Evolutionary conservation across 768 basidiomycete species (phyloP).

Genomic region (Antrodiella citrinella): DNA sequence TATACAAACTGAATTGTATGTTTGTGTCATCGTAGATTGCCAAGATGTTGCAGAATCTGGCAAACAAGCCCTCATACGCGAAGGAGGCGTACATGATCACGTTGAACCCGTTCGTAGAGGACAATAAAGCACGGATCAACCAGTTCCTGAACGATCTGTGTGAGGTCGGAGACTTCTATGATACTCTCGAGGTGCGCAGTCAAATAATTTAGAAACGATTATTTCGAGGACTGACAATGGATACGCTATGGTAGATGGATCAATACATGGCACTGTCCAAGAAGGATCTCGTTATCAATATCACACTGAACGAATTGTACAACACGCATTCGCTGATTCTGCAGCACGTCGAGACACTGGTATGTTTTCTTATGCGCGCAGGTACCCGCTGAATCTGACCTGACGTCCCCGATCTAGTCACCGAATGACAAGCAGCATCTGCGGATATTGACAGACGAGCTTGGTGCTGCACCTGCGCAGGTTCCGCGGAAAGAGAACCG

Average conservation of each 20-base stretch:
- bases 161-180: constrained; percentile 99
- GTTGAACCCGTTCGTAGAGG: constrained; percentile 97
- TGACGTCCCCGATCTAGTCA: too few species aligned
- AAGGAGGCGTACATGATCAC: constrained; percentile 99
- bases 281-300: constrained; percentile 97
- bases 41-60: constrained; percentile 99
- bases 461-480: constrained; percentile 87
- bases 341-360: constrained; percentile 92
- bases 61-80: constrained; percentile 96
- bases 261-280: constrained; percentile 99
- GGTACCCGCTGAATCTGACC: background rate
- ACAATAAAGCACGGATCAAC: constrained; percentile 97
- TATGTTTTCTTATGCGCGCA: constrained; percentile 32
- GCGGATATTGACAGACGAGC: constrained; percentile 92
- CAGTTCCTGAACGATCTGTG: constrained; percentile 94
- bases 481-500: constrained; percentile 98
- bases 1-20: background rate
- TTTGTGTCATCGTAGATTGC: constrained; percentile 59
- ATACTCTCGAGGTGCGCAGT: constrained; percentile 79
- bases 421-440: constrained; percentile 97
- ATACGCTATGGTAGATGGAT: constrained; percentile 91
- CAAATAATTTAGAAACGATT: too few species aligned
- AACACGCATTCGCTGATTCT: constrained; percentile 94
- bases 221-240: too few species aligned
- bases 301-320: constrained; percentile 97